Evolutionary conservation across 805 yeast genomes (phyloP).

Genomic region (Yarrowia sp.): DNA sequence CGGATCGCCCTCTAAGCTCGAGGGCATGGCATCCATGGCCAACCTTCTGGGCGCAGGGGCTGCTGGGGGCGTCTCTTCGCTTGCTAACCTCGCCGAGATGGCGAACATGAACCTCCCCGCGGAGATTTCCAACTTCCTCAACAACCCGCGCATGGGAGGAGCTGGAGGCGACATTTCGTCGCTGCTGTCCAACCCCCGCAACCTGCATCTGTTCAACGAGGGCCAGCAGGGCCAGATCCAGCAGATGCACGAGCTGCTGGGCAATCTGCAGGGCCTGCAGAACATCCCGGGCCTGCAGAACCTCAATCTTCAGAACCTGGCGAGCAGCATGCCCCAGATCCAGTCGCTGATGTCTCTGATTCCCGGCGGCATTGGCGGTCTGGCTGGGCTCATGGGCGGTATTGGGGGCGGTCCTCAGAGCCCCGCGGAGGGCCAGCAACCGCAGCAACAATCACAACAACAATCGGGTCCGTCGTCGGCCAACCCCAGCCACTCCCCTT

Average conservation of each 20-base stretch:
- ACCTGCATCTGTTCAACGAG: conserved; percentile 13
- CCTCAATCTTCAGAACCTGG: conserved; percentile 9
- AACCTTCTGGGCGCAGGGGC: conserved; percentile 5
- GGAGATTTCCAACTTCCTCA: conserved; percentile 6
- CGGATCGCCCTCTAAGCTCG: conserved; percentile 18
- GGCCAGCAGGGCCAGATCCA: conserved; percentile 22
- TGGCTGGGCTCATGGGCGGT: conserved; percentile 21
- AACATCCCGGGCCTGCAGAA: conserved; percentile 14
- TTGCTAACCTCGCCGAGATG: conserved; percentile 13
- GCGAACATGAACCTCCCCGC: conserved; percentile 11
- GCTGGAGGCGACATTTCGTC: conserved; percentile 20
- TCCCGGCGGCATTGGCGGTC: conserved; percentile 22
- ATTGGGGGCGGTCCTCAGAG: background rate
- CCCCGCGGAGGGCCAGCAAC: background rate
- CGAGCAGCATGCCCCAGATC: conserved; percentile 21
- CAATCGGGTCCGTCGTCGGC: background rate
- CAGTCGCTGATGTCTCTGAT: conserved; percentile 23
- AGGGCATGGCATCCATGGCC: conserved; percentile 21
- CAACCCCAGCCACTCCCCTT: conserved; percentile 16
- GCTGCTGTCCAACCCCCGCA: conserved; percentile 19
- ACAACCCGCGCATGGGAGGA: conserved; percentile 7
- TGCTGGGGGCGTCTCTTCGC: conserved; percentile 1
- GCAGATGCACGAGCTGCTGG: conserved; percentile 23
- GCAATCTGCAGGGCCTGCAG: conserved; percentile 15
- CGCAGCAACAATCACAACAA: background rate